phyloP scores from a whole-genome alignment of 2,329 filamentous ascomycete genomes.

The Sporothrix protearum region DNA sequence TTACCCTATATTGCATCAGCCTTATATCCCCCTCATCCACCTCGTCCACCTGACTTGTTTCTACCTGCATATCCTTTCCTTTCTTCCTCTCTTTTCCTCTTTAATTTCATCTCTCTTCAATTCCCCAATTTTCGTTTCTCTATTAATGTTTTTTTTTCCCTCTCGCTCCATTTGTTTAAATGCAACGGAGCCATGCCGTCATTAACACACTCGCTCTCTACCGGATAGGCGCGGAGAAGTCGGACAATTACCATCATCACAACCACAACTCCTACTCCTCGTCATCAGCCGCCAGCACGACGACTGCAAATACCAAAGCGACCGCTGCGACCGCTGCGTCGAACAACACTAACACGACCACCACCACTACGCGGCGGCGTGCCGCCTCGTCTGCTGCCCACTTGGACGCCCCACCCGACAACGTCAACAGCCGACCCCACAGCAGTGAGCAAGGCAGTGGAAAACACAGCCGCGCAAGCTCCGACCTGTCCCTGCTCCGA shows the following conservation, averaged over 20 bases:
- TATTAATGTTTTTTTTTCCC: background rate
- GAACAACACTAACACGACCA: background rate
- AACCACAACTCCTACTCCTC: conserved; percentile 33
- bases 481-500: conserved; percentile 61
- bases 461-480: conserved; percentile 68
- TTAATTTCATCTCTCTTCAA: background rate
- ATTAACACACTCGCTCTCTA: conserved; percentile 9
- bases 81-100: background rate
- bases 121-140: background rate
- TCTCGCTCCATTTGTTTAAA: background rate
- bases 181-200: background rate
- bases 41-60: background rate
- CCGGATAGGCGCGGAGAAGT: conserved; percentile 20
- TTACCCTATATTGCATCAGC: conserved; percentile 14
- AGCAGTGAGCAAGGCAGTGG: conserved; percentile 54
- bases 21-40: conserved; percentile 7
- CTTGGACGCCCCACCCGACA: conserved; percentile 53
- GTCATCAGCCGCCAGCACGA: background rate
- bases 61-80: background rate
- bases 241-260: background rate
- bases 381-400: conserved; percentile 62
- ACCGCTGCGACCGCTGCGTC: background rate
- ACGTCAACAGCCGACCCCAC: conserved; percentile 49
- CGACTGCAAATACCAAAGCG: background rate
- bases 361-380: conserved; percentile 45